Conservation (phyloP, 257 asterid species). For the Petrea volubilis region DNA sequence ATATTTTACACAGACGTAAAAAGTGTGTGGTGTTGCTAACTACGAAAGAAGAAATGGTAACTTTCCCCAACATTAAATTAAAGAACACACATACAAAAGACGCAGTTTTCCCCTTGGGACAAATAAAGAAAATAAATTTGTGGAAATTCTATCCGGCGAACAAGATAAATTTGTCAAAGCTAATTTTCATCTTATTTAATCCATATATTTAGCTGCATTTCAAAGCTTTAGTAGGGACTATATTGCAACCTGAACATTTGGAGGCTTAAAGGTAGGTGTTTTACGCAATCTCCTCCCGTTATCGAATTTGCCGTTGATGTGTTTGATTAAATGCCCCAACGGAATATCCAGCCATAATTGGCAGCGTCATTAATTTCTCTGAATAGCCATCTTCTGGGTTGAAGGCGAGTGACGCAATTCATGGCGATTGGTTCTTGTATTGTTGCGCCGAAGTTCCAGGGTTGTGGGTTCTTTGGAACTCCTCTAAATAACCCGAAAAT, state of each 20-base stretch:
- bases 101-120: too few relatives aligned
- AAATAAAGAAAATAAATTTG: too few relatives aligned
- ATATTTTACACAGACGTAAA: too few relatives aligned
- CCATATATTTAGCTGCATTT: too few relatives aligned
- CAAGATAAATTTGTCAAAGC: too few relatives aligned
- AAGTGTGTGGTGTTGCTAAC: too few relatives aligned
- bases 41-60: too few relatives aligned
- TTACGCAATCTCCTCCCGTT: not conserved
- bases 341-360: slow-evolving; percentile 2
- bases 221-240: not conserved
- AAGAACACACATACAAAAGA: too few relatives aligned
- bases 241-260: not conserved
- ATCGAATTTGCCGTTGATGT: slow-evolving; percentile 18
- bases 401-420: not conserved
- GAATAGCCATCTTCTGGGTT: slow-evolving; percentile 17
- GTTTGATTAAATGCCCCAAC: slow-evolving; percentile 54
- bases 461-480: slow-evolving; percentile 51
- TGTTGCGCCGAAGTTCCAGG: slow-evolving; percentile 40
- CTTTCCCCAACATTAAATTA: too few relatives aligned
- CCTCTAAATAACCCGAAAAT: slow-evolving; percentile 24
- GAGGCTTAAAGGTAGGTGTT: not conserved
- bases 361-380: not conserved
- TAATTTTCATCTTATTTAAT: too few relatives aligned
- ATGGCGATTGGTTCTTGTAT: slow-evolving; percentile 42
- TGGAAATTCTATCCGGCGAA: too few relatives aligned